Conservation (phyloP, 1,139 yeast species). For the Kodamaea plutei region DNA sequence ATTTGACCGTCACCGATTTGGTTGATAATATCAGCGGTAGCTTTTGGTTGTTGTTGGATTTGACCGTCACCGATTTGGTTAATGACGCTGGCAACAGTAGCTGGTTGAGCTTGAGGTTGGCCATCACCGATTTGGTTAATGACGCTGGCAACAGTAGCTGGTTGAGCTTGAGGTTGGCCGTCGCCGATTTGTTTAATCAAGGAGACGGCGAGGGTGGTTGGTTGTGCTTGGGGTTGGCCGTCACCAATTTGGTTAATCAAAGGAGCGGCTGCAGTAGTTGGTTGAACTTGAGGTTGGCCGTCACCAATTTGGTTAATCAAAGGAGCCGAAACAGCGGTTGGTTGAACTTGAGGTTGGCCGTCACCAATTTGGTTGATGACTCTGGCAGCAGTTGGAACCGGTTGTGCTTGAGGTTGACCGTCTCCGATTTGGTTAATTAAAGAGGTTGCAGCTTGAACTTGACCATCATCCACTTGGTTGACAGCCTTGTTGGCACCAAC, state of each 20-base stretch:
- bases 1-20: slow-evolving; percentile 42
- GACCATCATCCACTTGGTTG: slow-evolving; percentile 27
- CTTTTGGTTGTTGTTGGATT: slow-evolving; percentile 39
- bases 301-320: slow-evolving; percentile 24
- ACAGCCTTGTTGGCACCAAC: slow-evolving; percentile 14
- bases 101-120: slow-evolving; percentile 25
- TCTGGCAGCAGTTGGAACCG: slow-evolving; percentile 8
- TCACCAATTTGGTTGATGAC: slow-evolving; percentile 35
- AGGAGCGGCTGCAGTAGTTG: slow-evolving; percentile 18
- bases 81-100: slow-evolving; percentile 41
- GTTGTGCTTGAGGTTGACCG: slow-evolving; percentile 40
- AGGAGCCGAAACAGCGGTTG: slow-evolving; percentile 23
- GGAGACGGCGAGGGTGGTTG: slow-evolving; percentile 20
- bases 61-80: slow-evolving; percentile 55
- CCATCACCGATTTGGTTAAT: slow-evolving; percentile 41
- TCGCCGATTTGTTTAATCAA: slow-evolving; percentile 26
- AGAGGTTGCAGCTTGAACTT: slow-evolving; percentile 27
- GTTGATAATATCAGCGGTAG: slow-evolving; percentile 21
- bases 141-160: slow-evolving; percentile 24
- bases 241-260: slow-evolving; percentile 25
- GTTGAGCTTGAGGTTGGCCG: slow-evolving; percentile 37
- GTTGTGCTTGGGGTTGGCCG: slow-evolving; percentile 37
- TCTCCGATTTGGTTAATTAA: slow-evolving; percentile 25
- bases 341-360: slow-evolving; percentile 52
- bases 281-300: slow-evolving; percentile 27